phyloP scores from a whole-genome alignment of 139 green algal species.

The Coelastrella sp. region DNA sequence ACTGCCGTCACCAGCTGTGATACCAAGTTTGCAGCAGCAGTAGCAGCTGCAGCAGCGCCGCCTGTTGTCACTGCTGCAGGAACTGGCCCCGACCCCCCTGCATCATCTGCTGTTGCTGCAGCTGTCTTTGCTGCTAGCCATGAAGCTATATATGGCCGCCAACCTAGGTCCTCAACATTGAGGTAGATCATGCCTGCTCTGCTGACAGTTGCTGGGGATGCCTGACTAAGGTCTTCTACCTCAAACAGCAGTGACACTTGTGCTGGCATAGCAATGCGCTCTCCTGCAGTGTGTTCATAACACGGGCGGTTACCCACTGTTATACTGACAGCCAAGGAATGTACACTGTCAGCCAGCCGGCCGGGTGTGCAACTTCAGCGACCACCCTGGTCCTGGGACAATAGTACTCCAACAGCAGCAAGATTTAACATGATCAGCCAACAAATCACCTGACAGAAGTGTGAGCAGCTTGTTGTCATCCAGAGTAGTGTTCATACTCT shows the following conservation, averaged over 20 bases:
- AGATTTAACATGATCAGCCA: no score
- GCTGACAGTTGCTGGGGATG: constrained; percentile 93
- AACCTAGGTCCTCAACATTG: constrained; percentile 91
- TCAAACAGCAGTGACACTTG: constrained; percentile 91
- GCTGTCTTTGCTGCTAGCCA: constrained; percentile 81
- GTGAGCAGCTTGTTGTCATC: constrained; percentile 88
- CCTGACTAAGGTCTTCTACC: constrained; percentile 85
- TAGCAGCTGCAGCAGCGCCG: background rate
- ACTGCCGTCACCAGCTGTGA: constrained; percentile 84
- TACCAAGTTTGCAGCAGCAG: background rate
- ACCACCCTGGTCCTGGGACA: no score
- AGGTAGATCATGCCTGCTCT: constrained; percentile 94
- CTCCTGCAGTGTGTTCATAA: constrained; percentile 55
- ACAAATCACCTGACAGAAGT: constrained; percentile 92
- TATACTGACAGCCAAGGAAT: no score
- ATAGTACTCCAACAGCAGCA: no score
- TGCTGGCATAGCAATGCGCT: constrained; percentile 84
- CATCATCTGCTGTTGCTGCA: constrained; percentile 73
- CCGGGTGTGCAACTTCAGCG: no score
- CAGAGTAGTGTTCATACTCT: constrained; percentile 94
- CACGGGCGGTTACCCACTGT: no score
- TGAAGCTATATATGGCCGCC: constrained; percentile 82
- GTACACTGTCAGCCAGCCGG: no score
- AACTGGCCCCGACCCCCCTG: background rate
- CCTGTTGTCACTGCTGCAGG: background rate